Base-by-base conservation (phyloP, 106 monocot species). In the Platanthera zijinensis region DNA sequence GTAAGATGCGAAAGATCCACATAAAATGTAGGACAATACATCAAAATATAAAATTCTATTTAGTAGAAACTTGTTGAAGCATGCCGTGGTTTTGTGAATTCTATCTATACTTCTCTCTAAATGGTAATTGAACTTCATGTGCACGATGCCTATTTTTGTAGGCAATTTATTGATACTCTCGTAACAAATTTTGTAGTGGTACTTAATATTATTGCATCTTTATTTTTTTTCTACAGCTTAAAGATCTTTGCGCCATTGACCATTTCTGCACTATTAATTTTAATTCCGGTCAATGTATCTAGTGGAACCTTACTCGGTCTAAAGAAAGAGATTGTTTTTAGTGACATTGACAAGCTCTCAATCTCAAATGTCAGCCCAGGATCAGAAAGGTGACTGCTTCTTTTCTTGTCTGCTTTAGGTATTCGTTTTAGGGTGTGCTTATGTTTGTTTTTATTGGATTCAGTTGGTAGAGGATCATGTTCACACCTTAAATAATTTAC, bases 331-430 rank as follows among this genome's bases (percentile, higher is more conserved):
- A 72, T 97, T 52, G 77, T 91, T 47, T 93, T 83, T 63, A 94
- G 86, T 78, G 82, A 94, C 74, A 97, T 97, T 84, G 97, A 97
- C 80, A 94, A 87, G 62, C 94, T 97, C 78, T 97, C 97, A 47
- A 94, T 97, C 75, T 97, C 97, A 69, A 97, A 97, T 92, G 89
- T 97, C 50, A 82, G 73, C 72, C 69, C 85, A 69, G 84, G 85
- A 75, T 97, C 97, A 56, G 85, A 84, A 73, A 84, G 87, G 97
- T 97, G 77, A 80, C 52, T 59, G 17, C 15, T 10, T 1, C 15
- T 63, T 72, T 49, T 78, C 53, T 69, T 19, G 63, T 71, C 17
- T 9, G 4, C 5, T 77, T 46, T 64, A 22, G 51, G 21, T 67
- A 25, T 25, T 19, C 17, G 8, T 7, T 48, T 78, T 10, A 45